Percentiles rank a stretch among this genome's conserved stretches.
phyloP scores from a whole-genome alignment of 140 eudicot genomes.

The Ambrosia hybrid region DNA sequence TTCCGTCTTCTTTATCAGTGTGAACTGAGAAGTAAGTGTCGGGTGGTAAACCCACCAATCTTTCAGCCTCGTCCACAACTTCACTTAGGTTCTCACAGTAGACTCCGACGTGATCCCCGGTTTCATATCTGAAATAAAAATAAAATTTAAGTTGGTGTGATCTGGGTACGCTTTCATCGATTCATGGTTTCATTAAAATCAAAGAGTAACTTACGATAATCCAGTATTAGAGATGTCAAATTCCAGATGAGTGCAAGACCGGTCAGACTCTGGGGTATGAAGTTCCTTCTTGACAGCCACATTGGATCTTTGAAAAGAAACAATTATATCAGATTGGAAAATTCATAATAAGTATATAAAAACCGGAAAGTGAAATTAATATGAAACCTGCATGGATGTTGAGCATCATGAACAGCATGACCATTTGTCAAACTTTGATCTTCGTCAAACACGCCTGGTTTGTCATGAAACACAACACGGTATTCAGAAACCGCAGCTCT shows the following conservation, averaged over 20 bases:
- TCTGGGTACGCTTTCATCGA: not conserved
- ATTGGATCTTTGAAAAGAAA: slow-evolving; percentile 1
- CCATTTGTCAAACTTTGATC: slow-evolving; percentile 63
- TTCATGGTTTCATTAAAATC: not conserved
- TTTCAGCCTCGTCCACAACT: slow-evolving; percentile 10
- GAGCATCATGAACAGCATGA: slow-evolving; percentile 73
- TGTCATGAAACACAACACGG: slow-evolving; percentile 64
- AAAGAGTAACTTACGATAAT: slow-evolving; percentile 10
- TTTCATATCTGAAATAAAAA: slow-evolving; percentile 12
- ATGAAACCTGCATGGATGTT: slow-evolving; percentile 79
- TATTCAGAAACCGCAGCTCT: slow-evolving; percentile 82
- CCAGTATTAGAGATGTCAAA: slow-evolving; percentile 7
- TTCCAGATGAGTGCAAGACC: slow-evolving; percentile 12
- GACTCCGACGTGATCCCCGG: slow-evolving; percentile 11
- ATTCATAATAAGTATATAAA: too few relatives aligned
- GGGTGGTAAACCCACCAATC: slow-evolving; percentile 11
- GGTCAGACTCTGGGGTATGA: slow-evolving; percentile 9
- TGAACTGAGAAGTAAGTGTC: slow-evolving; percentile 3
- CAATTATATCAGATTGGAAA: not conserved
- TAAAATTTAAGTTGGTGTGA: not conserved
- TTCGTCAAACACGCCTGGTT: slow-evolving; percentile 25
- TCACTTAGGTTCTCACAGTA: slow-evolving; percentile 15
- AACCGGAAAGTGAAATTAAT: not conserved
- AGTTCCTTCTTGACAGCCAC: slow-evolving; percentile 19
- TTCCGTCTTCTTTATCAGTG: slow-evolving; percentile 4